These are phyloP conservation scores for Musa schizocarpa DNA, from an alignment of 176 grass and related monocot genomes.

Conservation along the genomic window DNA sequence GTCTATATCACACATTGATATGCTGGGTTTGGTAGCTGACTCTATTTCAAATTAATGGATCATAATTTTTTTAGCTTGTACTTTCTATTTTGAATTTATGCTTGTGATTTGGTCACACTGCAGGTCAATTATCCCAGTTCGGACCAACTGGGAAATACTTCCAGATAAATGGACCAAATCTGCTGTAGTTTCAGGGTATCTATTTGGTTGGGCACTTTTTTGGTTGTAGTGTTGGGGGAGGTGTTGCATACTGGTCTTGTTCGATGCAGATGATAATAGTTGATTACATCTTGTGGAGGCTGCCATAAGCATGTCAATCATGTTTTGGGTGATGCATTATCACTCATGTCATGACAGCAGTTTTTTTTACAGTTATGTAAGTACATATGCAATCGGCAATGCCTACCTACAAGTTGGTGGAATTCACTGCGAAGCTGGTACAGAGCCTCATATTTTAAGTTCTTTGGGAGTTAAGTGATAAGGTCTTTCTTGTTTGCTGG, in stretches of 20 bases:
- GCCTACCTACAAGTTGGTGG: neutral
- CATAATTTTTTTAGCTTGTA: neutral
- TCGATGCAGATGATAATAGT: neutral
- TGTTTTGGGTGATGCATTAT: slow-evolving; percentile 7
- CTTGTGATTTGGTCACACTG: neutral
- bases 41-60: neutral
- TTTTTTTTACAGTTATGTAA: neutral
- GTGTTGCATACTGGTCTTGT: slow-evolving; percentile 10
- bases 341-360: slow-evolving; percentile 6
- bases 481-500: neutral
- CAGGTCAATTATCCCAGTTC: slow-evolving; percentile 9
- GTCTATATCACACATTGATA: neutral
- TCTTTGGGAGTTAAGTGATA: neutral
- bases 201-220: neutral
- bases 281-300: neutral
- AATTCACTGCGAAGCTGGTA: neutral
- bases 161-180: slow-evolving; percentile 1
- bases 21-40: neutral
- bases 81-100: neutral
- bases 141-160: neutral
- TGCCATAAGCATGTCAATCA: neutral
- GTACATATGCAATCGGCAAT: neutral
- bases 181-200: neutral
- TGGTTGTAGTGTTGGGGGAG: slow-evolving; percentile 3
- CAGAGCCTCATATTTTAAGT: neutral